Base-by-base conservation (phyloP, 176 grass and related monocot species). In the Echinochloa phyllopogon region DNA sequence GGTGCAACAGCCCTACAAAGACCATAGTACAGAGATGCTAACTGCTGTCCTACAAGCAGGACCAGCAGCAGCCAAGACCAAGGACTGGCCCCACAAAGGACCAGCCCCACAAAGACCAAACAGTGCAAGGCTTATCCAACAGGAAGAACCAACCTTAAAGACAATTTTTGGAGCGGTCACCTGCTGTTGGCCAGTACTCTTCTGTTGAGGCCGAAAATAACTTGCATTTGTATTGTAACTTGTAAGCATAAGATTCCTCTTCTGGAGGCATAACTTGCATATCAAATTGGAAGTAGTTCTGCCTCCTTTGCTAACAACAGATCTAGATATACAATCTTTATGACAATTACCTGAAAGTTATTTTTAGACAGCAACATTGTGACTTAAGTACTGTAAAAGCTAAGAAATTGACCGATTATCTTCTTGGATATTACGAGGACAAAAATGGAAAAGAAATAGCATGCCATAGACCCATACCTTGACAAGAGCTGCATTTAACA, bases 301-400 rank as follows among this genome's bases (percentile, higher is more conserved):
- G 74, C 42, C 47, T 73, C 69, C 85, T 76, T 88, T 88, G 49
- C 50, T 61, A 80, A 41, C 78, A 84, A 81, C 49, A 42, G 89
- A 92, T 29, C 73, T 85, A 79, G 87, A 52, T 58, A 72, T 83
- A 71, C 96, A 98, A 51, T 92, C 89, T 91, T 87, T 86, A 41
- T 98, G 96, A 78, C 91, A 98, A 74, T 91, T 86, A 76, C 96
- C 96, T 99, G 69, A 72, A 89, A 87, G 45, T 75, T 75, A 74
- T 23, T 84, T 79, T 68, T 85, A 82, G 67, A 87, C 66, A 76
- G 85, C 56, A 86, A 72, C 37, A 90, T 8, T 43, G 81, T 82
- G 67, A 86, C 33, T 67, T 67, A 41, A 39, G 33, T 29, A 85
- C 53, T 52, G 9, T 39, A 80, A 83, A 83, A 69, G 20, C n/a